Percentiles rank a stretch among this genome's conserved stretches.
phyloP scores from a whole-genome alignment of 116 monocot genomes.

The Zostera marina region DNA sequence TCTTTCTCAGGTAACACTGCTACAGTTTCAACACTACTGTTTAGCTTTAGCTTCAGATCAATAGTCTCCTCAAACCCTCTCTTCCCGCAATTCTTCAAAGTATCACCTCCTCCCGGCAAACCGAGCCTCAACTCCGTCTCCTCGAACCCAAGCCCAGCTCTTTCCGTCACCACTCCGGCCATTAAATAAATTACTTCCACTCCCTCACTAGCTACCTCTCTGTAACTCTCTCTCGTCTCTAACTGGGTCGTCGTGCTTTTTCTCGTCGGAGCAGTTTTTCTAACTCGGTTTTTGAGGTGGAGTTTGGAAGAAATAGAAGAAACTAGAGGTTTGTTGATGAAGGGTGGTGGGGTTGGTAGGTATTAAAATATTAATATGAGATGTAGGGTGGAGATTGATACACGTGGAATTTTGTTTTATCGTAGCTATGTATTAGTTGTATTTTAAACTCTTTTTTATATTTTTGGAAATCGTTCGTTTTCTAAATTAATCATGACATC shows the following conservation, averaged over 20 bases:
- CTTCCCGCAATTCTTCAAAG: constrained; percentile 31
- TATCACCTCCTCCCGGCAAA: constrained; percentile 28
- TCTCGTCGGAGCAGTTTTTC: background rate
- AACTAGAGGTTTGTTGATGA: background rate
- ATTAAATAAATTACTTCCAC: background rate
- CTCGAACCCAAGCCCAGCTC: constrained; percentile 23
- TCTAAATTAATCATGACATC: too few species aligned
- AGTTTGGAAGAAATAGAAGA: background rate
- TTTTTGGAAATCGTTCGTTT: too few species aligned
- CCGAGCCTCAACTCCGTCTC: constrained; percentile 74
- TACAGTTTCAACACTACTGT: constrained; percentile 5
- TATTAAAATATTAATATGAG: background rate
- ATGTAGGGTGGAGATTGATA: background rate
- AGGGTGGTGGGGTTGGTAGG: background rate
- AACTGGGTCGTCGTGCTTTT: background rate
- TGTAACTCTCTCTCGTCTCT: too few species aligned
- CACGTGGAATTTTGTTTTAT: constrained; percentile 2
- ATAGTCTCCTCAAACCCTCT: constrained; percentile 40
- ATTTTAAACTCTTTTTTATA: too few species aligned
- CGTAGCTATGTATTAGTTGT: too few species aligned
- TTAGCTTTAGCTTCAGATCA: constrained; percentile 30
- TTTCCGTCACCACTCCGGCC: constrained; percentile 6
- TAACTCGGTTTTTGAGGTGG: background rate
- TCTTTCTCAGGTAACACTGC: constrained; percentile 1
- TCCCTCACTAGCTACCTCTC: too few species aligned